These are phyloP conservation scores for Narthecium ossifragum DNA, from an alignment of 106 monocot genomes.

Conservation along the genomic window DNA sequence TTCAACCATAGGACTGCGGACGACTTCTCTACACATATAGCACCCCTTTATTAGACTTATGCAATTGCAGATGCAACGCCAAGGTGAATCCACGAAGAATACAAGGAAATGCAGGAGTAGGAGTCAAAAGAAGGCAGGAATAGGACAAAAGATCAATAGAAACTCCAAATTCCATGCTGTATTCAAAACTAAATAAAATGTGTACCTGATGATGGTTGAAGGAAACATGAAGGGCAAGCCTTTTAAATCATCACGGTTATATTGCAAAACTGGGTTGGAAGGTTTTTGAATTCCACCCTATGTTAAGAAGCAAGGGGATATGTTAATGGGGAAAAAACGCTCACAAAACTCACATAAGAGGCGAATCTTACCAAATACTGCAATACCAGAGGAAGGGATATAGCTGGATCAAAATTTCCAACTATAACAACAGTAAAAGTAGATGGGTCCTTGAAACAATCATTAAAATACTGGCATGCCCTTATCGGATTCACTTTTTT, in stretches of 20 bases:
- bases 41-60: not conserved
- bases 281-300: conserved; percentile 96
- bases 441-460: conserved; percentile 93
- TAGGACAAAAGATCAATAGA: too few species aligned
- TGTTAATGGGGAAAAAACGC: too few species aligned
- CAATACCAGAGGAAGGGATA: conserved; percentile 71
- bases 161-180: too few species aligned
- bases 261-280: conserved; percentile 45
- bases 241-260: conserved; percentile 84
- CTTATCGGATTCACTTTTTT: conserved; percentile 80
- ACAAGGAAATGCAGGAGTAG: too few species aligned
- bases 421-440: conserved; percentile 91
- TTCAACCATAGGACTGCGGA: conserved; percentile 98
- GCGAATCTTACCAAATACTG: conserved; percentile 78
- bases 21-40: conserved; percentile 65
- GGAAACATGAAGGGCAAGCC: conserved; percentile 96
- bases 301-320: conserved; percentile 8
- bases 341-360: conserved; percentile 2
- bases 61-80: too few species aligned
- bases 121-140: too few species aligned
- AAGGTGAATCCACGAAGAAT: too few species aligned
- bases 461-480: conserved; percentile 90
- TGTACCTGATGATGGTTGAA: conserved; percentile 67
- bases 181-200: too few species aligned
- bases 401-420: conserved; percentile 73